These are phyloP conservation scores for Clausena lansium DNA, from an alignment of 345 rosid species.

Conservation along the genomic window DNA sequence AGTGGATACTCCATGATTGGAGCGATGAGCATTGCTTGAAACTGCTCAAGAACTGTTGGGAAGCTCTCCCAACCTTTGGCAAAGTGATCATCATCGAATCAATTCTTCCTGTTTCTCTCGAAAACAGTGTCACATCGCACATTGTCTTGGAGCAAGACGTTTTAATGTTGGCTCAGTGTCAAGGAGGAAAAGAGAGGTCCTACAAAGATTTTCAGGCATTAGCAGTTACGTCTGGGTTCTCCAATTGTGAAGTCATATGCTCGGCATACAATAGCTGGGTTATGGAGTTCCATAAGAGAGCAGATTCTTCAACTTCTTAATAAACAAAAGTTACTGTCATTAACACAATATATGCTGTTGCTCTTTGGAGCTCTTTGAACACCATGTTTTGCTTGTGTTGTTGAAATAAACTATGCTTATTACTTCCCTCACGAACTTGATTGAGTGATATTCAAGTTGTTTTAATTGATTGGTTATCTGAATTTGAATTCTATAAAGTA, in stretches of 20 bases:
- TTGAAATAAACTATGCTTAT: too few species aligned
- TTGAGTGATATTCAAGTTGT: too few species aligned
- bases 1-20: conserved; percentile 47
- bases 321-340: too few species aligned
- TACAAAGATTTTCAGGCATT: conserved; percentile 37
- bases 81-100: conserved; percentile 43
- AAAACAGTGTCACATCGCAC: conserved; percentile 23
- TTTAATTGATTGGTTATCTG: too few species aligned
- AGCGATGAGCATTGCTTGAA: conserved; percentile 40
- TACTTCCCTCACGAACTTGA: too few species aligned
- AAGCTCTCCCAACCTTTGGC: conserved; percentile 36
- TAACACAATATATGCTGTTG: too few species aligned
- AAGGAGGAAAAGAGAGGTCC: conserved; percentile 47
- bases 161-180: conserved; percentile 38
- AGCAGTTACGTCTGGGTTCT: conserved; percentile 37
- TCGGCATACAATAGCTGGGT: conserved; percentile 6
- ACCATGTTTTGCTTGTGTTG: too few species aligned
- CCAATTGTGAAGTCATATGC: conserved; percentile 22
- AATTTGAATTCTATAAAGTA: too few species aligned
- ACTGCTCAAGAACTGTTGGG: conserved; percentile 43
- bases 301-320: too few species aligned
- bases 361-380: too few species aligned
- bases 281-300: not conserved
- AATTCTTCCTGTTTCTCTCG: conserved; percentile 26
- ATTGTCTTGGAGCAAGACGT: conserved; percentile 39